Evolutionary conservation across 495 filamentous ascomycete genomes (phyloP).

Genomic region (Chlorociboria aeruginascens): DNA sequence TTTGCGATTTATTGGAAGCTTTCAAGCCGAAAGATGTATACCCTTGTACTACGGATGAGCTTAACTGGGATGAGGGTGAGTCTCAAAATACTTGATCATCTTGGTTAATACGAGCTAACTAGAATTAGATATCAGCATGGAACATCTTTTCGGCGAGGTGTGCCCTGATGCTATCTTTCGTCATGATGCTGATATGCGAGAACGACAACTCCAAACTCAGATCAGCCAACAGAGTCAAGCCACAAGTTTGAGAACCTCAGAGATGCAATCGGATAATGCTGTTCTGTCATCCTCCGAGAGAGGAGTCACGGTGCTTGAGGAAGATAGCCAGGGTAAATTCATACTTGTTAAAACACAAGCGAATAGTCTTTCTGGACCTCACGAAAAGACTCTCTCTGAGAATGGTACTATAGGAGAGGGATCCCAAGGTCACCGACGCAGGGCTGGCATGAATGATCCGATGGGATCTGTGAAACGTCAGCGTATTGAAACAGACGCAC

Average conservation of each 20-base stretch:
- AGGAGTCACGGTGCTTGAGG: too few relatives aligned
- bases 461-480: constrained; percentile 5
- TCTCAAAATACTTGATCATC: not conserved
- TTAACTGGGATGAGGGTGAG: constrained; percentile 46
- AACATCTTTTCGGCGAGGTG: constrained; percentile 55
- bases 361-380: not conserved
- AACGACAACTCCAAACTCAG: not conserved
- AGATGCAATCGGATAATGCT: too few relatives aligned
- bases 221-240: not conserved
- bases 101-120: not conserved
- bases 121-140: constrained; percentile 40
- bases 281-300: too few relatives aligned
- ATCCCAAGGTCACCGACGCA: constrained; percentile 12
- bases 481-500: not conserved
- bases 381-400: not conserved
- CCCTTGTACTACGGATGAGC: constrained; percentile 67
- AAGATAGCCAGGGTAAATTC: too few relatives aligned
- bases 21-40: constrained; percentile 69
- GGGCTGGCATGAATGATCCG: constrained; percentile 7
- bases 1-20: constrained; percentile 53
- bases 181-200: constrained; percentile 53
- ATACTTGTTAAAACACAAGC: not conserved
- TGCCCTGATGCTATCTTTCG: constrained; percentile 48
- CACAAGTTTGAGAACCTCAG: not conserved
- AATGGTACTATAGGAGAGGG: not conserved